phyloP scores from a whole-genome alignment of 371 early-diverging fungal genomes.

The Mortierella sp. region DNA sequence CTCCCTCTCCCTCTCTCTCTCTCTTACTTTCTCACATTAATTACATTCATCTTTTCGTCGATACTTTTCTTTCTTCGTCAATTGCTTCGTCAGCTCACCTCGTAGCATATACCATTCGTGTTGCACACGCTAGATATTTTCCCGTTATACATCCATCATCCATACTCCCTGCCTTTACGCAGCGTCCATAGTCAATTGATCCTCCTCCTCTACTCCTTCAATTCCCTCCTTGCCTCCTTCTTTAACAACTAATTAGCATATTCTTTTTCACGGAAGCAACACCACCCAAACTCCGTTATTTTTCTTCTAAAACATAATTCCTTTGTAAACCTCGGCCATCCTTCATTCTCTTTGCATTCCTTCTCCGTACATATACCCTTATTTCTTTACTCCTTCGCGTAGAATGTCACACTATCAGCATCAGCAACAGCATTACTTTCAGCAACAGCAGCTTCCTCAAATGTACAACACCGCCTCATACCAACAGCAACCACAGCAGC shows the following conservation, averaged over 20 bases:
- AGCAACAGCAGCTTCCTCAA: constrained; percentile 3
- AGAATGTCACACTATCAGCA: constrained; percentile 42
- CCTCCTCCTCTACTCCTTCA: not conserved
- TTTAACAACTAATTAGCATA: no score
- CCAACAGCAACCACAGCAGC: not conserved
- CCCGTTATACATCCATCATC: no score
- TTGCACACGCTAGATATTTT: no score
- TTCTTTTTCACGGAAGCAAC: not conserved
- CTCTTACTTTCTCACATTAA: not conserved
- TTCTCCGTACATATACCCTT: not conserved
- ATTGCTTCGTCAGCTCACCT: not conserved
- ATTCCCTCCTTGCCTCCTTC: not conserved
- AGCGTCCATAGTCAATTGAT: not conserved
- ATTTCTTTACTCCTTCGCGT: not conserved
- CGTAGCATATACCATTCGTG: no score
- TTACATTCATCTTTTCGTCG: not conserved
- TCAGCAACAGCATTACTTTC: constrained; percentile 13
- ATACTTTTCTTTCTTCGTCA: not conserved
- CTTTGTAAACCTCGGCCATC: not conserved
- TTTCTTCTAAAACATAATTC: not conserved
- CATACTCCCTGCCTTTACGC: no score
- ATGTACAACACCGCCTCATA: constrained; percentile 7
- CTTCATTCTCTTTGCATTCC: not conserved
- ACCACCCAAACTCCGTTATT: not conserved
- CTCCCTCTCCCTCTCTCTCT: constrained; percentile 1